phyloP scores from a whole-genome alignment of 371 early-diverging fungal species.

The Zychaea mexicana region DNA sequence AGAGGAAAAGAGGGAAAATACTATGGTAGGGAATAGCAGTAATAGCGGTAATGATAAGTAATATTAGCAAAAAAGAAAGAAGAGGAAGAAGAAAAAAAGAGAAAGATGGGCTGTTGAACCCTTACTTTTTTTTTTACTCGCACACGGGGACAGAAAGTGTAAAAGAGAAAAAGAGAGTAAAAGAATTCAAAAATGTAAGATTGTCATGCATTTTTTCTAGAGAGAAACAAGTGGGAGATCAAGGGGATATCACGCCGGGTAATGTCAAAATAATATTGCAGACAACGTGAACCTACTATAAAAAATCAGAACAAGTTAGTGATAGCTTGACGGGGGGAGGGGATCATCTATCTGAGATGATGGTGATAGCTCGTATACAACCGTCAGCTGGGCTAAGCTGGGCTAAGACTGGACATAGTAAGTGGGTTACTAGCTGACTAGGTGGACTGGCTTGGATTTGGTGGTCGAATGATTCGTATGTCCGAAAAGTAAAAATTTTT shows the following conservation, averaged over 20 bases:
- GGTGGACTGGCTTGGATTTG: too few relatives aligned
- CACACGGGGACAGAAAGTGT: background rate
- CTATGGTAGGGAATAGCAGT: too few relatives aligned
- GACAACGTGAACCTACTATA: conserved; percentile 4
- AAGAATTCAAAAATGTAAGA: background rate
- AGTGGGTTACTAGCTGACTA: too few relatives aligned
- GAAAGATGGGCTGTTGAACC: background rate
- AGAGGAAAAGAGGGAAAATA: background rate
- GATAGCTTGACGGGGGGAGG: conserved; percentile 1
- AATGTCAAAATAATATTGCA: conserved; percentile 3
- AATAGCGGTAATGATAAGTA: too few relatives aligned
- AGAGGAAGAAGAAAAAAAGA: background rate
- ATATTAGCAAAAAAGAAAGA: conserved; percentile 6
- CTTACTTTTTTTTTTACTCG: background rate
- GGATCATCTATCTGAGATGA: too few relatives aligned
- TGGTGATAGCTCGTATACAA: too few relatives aligned
- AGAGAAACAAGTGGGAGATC: background rate
- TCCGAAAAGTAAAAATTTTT: too few relatives aligned
- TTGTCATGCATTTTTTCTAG: background rate
- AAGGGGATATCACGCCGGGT: background rate
- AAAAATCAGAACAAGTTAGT: background rate
- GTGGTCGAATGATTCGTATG: too few relatives aligned
- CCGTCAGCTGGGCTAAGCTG: too few relatives aligned
- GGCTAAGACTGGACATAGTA: too few relatives aligned
- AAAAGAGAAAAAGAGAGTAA: background rate